Base-by-base conservation (phyloP, 116 monocot species). In the Posidonia oceanica region DNA sequence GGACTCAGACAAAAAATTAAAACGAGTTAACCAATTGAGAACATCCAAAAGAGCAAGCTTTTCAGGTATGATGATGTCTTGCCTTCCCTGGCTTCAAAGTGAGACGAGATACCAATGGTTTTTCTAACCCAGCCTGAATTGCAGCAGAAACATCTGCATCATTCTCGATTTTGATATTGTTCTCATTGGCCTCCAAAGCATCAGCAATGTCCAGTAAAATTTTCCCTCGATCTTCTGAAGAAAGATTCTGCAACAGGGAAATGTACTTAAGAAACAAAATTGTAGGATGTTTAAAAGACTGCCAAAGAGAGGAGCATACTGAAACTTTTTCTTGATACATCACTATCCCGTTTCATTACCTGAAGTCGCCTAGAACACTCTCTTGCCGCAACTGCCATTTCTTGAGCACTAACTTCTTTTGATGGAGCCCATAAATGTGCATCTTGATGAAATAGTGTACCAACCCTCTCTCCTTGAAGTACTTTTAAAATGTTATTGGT, bases 371-470 rank as follows among this genome's bases (percentile, higher is more conserved):
- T 89, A 39, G 98, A 93, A 74, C 85, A 87, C 52, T 98, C 93
- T 66, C 98, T 93, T 68, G 98, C 90, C 54, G 98, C 82, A 82
- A 90, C 84, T 63, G 93, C 90, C 98, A 98, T 93, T 71, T 98
- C 88, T 21, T 82, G 85, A 36, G 87, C 80, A 78, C 79, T 71
- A 74, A 23, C 72, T 75, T 72, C 78, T 54, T 72, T 78, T 12
- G 52, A 42, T 10, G 67, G 66, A 61, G 59, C 61, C 85, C 83
- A 89, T 66, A 73, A 71, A 81, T 81, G 63, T 70, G 89, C 88
- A 78, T 87, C 77, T 65, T 74, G 77, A 82, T 98, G 98, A 63
- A 98, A 93, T 23, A 98, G 83, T 16, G 93, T 98, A 37, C 98
- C 98, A 58, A 98, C 72, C 69, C 76, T 74, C 71, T 93, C 86